Conservation (phyloP, 2,329 filamentous ascomycete species). For the Alternaria conjuncta region DNA sequence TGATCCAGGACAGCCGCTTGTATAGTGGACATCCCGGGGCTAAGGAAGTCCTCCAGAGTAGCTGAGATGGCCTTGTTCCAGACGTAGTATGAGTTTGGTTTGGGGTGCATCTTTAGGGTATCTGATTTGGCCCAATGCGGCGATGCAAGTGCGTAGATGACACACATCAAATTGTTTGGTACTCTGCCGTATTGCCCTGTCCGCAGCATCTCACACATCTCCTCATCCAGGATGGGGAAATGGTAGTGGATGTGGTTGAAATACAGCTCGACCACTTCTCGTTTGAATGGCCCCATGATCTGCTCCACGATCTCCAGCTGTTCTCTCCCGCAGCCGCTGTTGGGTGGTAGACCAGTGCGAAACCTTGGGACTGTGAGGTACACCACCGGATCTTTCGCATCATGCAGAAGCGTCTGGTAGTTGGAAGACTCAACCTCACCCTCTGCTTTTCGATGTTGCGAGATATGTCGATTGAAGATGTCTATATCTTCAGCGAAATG, state of each 20-base stretch:
- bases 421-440: constrained; percentile 44
- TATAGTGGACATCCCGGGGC: constrained; percentile 50
- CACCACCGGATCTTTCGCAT: constrained; percentile 48
- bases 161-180: constrained; percentile 48
- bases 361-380: constrained; percentile 58
- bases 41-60: constrained; percentile 52
- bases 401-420: constrained; percentile 60
- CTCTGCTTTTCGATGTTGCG: constrained; percentile 34
- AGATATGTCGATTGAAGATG: constrained; percentile 49
- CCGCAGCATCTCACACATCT: constrained; percentile 43
- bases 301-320: constrained; percentile 52
- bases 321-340: constrained; percentile 44
- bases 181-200: constrained; percentile 44
- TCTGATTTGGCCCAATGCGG: constrained; percentile 48
- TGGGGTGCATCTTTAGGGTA: constrained; percentile 43
- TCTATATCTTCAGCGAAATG: constrained; percentile 52
- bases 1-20: constrained; percentile 50
- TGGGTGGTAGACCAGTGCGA: constrained; percentile 53
- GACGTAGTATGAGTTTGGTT: constrained; percentile 48
- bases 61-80: constrained; percentile 53
- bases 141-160: constrained; percentile 48
- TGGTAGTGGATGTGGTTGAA: constrained; percentile 48
- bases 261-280: constrained; percentile 55
- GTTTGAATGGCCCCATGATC: constrained; percentile 47
- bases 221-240: constrained; percentile 51